phyloP scores from a whole-genome alignment of 805 yeast genomes.

The Saccharomyces mikatae region DNA sequence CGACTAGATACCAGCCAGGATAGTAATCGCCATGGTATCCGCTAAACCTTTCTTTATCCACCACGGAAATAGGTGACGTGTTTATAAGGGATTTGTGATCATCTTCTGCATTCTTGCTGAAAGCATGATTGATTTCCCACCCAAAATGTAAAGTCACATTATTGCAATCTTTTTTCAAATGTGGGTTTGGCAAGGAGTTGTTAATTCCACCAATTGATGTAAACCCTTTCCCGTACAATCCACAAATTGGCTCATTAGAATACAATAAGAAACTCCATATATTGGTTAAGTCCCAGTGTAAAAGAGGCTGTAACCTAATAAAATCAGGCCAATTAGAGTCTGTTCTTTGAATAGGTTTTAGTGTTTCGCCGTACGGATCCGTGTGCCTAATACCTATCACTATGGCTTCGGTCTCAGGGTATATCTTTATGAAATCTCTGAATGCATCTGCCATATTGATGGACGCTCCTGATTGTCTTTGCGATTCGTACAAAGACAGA shows the following conservation, averaged over 20 bases:
- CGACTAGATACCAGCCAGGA: conserved; percentile 31
- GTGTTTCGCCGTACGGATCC: conserved; percentile 70
- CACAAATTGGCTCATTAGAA: conserved; percentile 59
- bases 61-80: conserved; percentile 5
- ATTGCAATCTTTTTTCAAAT: conserved; percentile 26
- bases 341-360: conserved; percentile 60
- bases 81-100: not conserved
- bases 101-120: conserved; percentile 3
- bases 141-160: conserved; percentile 8
- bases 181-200: conserved; percentile 68
- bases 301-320: conserved; percentile 74
- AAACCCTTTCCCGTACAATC: conserved; percentile 72
- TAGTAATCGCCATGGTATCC: conserved; percentile 7
- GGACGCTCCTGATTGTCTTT: conserved; percentile 14
- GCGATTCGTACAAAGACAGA: conserved; percentile 38
- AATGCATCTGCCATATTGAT: conserved; percentile 62
- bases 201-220: conserved; percentile 81
- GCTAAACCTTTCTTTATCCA: conserved; percentile 8
- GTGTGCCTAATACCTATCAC: conserved; percentile 82
- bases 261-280: conserved; percentile 75
- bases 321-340: conserved; percentile 91
- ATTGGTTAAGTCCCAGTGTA: conserved; percentile 78
- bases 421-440: conserved; percentile 43
- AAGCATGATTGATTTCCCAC: conserved; percentile 24
- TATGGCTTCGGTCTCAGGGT: conserved; percentile 58